phyloP scores from a whole-genome alignment of 1,284 basidiomycete genomes.

The Anthracocystis walkeri region DNA sequence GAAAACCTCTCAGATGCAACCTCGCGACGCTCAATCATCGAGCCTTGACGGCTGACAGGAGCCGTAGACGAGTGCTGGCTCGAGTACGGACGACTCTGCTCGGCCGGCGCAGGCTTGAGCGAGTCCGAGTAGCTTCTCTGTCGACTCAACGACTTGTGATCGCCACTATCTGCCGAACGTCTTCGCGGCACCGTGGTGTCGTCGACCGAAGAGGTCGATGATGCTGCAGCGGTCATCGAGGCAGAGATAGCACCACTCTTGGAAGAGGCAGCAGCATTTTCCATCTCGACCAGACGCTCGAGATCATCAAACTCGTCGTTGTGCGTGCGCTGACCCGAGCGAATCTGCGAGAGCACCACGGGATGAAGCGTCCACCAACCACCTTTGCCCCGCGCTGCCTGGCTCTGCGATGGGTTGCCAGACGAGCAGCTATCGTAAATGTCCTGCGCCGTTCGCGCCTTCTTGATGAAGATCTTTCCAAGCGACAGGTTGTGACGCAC shows the following conservation, averaged over 20 bases:
- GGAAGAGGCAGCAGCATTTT: conserved; percentile 27
- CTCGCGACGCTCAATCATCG: conserved; percentile 13
- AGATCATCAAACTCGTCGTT: conserved; percentile 52
- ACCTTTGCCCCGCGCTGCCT: conserved; percentile 58
- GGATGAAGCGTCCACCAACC: conserved; percentile 61
- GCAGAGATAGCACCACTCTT: not conserved
- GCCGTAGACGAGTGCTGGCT: conserved; percentile 25
- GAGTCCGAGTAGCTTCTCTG: conserved; percentile 56
- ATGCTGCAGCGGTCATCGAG: conserved; percentile 5
- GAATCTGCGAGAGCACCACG: conserved; percentile 46
- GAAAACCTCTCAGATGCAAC: not conserved
- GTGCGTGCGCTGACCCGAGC: conserved; percentile 39
- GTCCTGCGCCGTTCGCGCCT: conserved; percentile 52
- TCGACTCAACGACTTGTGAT: conserved; percentile 26
- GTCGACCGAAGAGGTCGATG: conserved; percentile 16
- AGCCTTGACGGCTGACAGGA: conserved; percentile 34
- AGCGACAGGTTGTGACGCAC: conserved; percentile 64
- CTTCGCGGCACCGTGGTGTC: not conserved
- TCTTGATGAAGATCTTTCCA: conserved; percentile 63
- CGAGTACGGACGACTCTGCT: conserved; percentile 22
- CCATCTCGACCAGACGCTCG: conserved; percentile 46
- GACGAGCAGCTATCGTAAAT: conserved; percentile 60
- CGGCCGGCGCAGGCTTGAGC: conserved; percentile 19
- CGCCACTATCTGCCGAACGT: conserved; percentile 7
- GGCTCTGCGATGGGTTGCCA: conserved; percentile 52